These are phyloP conservation scores for Botryotinia narcissicola DNA, from an alignment of 2,329 filamentous ascomycete species.

Conservation along the genomic window DNA sequence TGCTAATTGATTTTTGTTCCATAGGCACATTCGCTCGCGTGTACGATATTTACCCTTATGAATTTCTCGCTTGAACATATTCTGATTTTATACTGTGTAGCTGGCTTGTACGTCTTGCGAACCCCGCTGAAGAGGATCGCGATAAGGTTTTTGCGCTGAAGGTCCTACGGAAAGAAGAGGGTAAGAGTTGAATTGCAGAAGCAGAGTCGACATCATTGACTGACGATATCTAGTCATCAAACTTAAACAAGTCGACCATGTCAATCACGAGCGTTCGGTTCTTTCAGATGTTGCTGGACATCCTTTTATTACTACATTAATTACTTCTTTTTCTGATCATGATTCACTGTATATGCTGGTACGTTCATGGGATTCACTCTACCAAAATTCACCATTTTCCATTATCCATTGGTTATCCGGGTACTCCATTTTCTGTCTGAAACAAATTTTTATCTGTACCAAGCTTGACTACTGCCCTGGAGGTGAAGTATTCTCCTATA, in stretches of 20 bases:
- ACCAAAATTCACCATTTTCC: constrained; percentile 20
- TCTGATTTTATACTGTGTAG: constrained; percentile 20
- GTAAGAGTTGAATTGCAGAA: constrained; percentile 27
- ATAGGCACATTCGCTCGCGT: constrained; percentile 78
- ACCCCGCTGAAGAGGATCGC: constrained; percentile 51
- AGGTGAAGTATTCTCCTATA: constrained; percentile 81
- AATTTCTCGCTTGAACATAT: constrained; percentile 4
- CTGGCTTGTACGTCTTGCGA: constrained; percentile 68
- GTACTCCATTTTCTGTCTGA: neutral
- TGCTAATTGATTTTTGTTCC: constrained; percentile 24
- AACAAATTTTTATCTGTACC: neutral
- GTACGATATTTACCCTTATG: constrained; percentile 17
- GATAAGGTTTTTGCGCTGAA: constrained; percentile 77
- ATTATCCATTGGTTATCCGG: neutral
- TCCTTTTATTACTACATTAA: constrained; percentile 78
- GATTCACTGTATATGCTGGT: constrained; percentile 78
- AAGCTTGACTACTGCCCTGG: constrained; percentile 75
- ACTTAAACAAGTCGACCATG: constrained; percentile 83
- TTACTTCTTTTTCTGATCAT: constrained; percentile 75
- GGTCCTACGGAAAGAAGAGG: constrained; percentile 68
- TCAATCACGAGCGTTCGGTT: constrained; percentile 77
- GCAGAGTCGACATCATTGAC: neutral
- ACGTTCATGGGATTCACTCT: constrained; percentile 30
- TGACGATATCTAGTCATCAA: constrained; percentile 58
- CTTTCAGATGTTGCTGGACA: constrained; percentile 75